A percentile compares a stretch with the other conserved stretches of the same genome.
phyloP scores from a whole-genome alignment of 2,329 filamentous ascomycete genomes.

The Calonectria montana region DNA sequence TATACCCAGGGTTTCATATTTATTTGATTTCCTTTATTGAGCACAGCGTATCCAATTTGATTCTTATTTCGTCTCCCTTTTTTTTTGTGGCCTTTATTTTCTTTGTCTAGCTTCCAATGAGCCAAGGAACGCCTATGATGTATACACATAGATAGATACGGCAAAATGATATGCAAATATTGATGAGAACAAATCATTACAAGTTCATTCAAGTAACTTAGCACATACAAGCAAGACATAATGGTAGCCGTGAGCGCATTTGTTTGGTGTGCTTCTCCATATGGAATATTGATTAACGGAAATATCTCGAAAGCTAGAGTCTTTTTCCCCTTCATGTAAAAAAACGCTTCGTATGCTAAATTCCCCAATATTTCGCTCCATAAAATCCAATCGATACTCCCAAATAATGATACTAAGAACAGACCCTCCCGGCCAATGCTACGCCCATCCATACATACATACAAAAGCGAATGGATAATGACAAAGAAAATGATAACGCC shows the following conservation, averaged over 20 bases:
- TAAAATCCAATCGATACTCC: constrained; percentile 24
- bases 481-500: constrained; percentile 17
- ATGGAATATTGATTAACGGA: neutral
- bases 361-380: constrained; percentile 29
- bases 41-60: neutral
- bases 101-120: constrained; percentile 6
- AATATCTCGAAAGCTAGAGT: neutral
- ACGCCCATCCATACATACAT: constrained; percentile 29
- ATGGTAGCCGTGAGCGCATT: no score
- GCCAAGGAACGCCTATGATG: neutral
- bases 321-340: neutral
- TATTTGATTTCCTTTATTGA: neutral
- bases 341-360: constrained; percentile 9
- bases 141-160: constrained; percentile 26
- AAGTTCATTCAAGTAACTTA: no score
- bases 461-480: constrained; percentile 29
- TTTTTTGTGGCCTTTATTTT: constrained; percentile 7
- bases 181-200: neutral
- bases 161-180: constrained; percentile 41
- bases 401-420: constrained; percentile 14
- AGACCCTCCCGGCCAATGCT: constrained; percentile 20
- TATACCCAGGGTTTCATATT: constrained; percentile 38
- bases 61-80: neutral
- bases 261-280: neutral
- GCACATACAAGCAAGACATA: neutral